A percentile compares a stretch with the other conserved stretches of the same genome.
Conservation (phyloP, 129 eudicot species). For the Tanacetum coccineum region DNA sequence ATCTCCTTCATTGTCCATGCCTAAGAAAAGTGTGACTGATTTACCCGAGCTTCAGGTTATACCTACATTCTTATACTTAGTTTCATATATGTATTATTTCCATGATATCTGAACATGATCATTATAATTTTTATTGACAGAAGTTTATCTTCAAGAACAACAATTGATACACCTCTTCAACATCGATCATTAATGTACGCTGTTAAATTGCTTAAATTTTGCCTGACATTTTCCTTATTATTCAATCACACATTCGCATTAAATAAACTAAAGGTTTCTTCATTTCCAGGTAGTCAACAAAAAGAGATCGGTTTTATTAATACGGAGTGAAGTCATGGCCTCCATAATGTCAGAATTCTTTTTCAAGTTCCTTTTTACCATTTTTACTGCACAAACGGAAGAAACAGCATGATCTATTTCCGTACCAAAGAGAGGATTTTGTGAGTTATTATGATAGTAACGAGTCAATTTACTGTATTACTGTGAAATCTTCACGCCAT, state of each 20-base stretch:
- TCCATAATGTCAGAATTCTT: slow-evolving; percentile 4
- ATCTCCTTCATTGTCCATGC: slow-evolving; percentile 38
- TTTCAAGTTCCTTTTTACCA: slow-evolving; percentile 1
- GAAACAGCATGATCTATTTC: neutral
- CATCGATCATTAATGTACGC: slow-evolving; percentile 37
- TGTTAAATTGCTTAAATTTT: slow-evolving; percentile 5
- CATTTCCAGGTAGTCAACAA: slow-evolving; percentile 21
- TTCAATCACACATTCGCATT: neutral
- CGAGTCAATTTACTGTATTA: neutral
- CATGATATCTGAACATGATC: neutral
- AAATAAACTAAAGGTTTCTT: slow-evolving; percentile 7
- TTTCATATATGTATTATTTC: neutral
- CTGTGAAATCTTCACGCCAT: slow-evolving; percentile 2
- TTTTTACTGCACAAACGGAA: slow-evolving; percentile 8
- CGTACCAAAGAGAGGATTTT: neutral
- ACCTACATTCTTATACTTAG: neutral
- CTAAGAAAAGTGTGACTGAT: slow-evolving; percentile 35
- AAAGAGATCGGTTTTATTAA: slow-evolving; percentile 2
- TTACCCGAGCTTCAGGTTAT: slow-evolving; percentile 46
- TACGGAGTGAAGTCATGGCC: neutral
- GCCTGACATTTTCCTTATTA: neutral
- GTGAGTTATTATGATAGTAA: neutral
- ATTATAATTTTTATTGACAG: slow-evolving; percentile 1
- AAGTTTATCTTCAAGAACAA: slow-evolving; percentile 43
- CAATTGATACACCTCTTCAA: slow-evolving; percentile 36